Conservation (phyloP, 169 alveolate species). For the Eimeria praecox region DNA sequence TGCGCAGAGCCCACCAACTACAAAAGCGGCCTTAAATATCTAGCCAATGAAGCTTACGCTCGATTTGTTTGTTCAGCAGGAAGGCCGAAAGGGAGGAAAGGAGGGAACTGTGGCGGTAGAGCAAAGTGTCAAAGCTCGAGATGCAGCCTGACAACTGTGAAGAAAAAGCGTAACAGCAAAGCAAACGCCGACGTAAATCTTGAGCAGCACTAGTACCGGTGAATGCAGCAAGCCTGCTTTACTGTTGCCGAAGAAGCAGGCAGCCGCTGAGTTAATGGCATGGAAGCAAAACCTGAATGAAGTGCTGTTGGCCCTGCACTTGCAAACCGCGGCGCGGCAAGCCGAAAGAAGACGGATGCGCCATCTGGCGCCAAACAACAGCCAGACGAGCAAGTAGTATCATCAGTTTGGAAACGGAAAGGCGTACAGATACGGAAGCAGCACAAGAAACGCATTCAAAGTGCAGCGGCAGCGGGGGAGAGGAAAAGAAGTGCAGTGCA, state of each 20-base stretch:
- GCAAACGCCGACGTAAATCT: neutral
- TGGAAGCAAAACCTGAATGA: neutral
- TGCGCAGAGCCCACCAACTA: neutral
- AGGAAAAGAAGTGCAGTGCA: neutral
- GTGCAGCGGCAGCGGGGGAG: neutral
- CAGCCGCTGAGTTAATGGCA: neutral
- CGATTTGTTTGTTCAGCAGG: conserved; percentile 26
- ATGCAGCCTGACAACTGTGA: conserved; percentile 66
- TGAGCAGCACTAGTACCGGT: neutral
- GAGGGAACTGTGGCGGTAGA: conserved; percentile 28
- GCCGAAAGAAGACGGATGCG: neutral
- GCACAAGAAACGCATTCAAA: neutral
- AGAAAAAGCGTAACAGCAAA: neutral
- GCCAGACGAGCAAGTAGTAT: neutral
- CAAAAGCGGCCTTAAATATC: neutral
- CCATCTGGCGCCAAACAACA: neutral
- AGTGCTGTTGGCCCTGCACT: neutral
- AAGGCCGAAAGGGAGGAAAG: conserved; percentile 13
- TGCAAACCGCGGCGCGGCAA: neutral
- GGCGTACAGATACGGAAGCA: neutral
- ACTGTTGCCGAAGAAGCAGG: conserved; percentile 7
- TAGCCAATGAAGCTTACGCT: conserved; percentile 13
- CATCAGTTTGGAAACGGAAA: neutral
- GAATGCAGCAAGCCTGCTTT: neutral
- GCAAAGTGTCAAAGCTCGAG: conserved; percentile 31